These are phyloP conservation scores for Salvia splendens DNA, from an alignment of 257 asterid species.

Conservation along the genomic window DNA sequence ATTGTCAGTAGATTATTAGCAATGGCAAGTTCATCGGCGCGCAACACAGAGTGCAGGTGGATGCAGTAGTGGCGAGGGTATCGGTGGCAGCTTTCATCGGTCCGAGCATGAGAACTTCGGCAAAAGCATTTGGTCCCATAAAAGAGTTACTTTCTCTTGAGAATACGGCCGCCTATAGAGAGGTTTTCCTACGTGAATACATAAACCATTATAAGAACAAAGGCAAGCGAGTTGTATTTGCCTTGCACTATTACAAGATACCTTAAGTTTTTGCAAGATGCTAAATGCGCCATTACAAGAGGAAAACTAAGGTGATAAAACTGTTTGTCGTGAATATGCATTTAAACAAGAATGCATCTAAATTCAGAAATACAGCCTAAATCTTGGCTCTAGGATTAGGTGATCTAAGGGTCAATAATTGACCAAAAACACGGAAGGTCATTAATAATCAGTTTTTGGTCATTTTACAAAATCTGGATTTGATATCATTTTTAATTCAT, in stretches of 20 bases:
- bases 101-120: conserved; percentile 34
- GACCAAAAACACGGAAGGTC: too few relatives aligned
- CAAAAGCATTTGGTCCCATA: conserved; percentile 38
- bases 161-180: conserved; percentile 36
- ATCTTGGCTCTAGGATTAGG: too few relatives aligned
- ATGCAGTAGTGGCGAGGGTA: conserved; percentile 40
- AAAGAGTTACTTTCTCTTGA: conserved; percentile 34
- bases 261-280: too few relatives aligned
- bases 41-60: conserved; percentile 48
- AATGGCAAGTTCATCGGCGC: conserved; percentile 44
- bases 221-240: conserved; percentile 21
- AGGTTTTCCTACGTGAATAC: conserved; percentile 34
- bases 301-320: too few relatives aligned
- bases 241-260: conserved; percentile 37
- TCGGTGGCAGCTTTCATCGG: conserved; percentile 43
- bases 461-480: too few relatives aligned
- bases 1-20: conserved; percentile 40
- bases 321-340: too few relatives aligned
- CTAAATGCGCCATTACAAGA: too few relatives aligned
- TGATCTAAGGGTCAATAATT: too few relatives aligned
- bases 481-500: too few relatives aligned
- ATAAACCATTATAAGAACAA: conserved; percentile 30
- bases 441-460: too few relatives aligned
- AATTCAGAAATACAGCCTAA: too few relatives aligned
- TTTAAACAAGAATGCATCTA: too few relatives aligned